Conservation (phyloP, 345 rosid genomes). For the Citrus hindsii region DNA sequence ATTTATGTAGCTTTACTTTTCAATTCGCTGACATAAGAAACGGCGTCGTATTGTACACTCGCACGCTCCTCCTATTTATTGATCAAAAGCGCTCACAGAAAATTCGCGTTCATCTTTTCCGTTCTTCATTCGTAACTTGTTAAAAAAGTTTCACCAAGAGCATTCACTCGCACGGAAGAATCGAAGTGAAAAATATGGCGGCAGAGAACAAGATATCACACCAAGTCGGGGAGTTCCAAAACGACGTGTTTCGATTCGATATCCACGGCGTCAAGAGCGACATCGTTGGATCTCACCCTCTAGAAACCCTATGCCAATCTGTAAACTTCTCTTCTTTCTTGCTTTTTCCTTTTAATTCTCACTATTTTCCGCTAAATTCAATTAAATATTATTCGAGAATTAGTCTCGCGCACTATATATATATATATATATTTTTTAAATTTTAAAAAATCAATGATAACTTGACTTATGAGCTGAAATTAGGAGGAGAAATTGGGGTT, state of each 20-base stretch:
- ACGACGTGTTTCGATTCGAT: conserved; percentile 77
- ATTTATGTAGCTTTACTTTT: no score
- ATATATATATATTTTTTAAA: neutral
- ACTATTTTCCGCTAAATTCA: conserved; percentile 2
- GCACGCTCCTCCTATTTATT: no score
- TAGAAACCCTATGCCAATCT: conserved; percentile 67
- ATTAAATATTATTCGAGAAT: neutral
- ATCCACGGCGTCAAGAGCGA: conserved; percentile 81
- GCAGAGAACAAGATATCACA: conserved; percentile 61
- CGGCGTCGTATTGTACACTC: no score
- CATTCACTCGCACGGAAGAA: neutral
- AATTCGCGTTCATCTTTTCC: neutral
- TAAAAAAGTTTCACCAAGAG: conserved; percentile 11
- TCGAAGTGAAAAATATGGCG: conserved; percentile 39
- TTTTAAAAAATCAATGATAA: no score
- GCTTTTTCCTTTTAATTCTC: neutral
- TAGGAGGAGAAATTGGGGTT: neutral
- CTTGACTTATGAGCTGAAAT: neutral
- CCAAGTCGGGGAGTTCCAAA: conserved; percentile 63
- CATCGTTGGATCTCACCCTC: conserved; percentile 79
- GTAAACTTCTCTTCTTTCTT: conserved; percentile 30
- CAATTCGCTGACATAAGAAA: no score
- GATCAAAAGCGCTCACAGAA: no score
- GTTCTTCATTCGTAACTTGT: conserved; percentile 14
- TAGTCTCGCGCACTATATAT: no score